phyloP scores from a whole-genome alignment of 2,329 filamentous ascomycete species.

The Alternaria brassicae region DNA sequence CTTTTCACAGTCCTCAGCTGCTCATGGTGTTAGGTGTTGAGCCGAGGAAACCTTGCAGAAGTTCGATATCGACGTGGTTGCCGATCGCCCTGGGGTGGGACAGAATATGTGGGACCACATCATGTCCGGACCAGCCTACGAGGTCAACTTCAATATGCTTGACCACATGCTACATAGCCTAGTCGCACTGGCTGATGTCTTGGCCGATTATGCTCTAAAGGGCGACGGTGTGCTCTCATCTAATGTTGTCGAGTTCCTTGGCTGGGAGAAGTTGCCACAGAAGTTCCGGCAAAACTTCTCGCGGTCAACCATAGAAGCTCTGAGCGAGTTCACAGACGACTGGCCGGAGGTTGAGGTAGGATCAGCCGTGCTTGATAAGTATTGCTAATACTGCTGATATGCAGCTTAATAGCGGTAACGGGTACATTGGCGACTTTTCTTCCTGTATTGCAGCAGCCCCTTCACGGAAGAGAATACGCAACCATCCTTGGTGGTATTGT shows the following conservation, averaged over 20 bases:
- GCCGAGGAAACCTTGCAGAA: slow-evolving; percentile 19
- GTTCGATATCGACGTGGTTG: slow-evolving; percentile 29
- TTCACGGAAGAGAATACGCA: no score
- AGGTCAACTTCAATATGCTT: slow-evolving; percentile 2
- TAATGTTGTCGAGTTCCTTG: not conserved
- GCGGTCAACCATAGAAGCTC: not conserved
- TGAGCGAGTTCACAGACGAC: not conserved
- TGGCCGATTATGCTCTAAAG: no score
- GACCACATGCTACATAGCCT: no score
- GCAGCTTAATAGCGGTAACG: no score
- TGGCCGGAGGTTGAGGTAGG: slow-evolving; percentile 1
- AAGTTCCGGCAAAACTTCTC: not conserved
- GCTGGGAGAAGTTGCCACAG: slow-evolving; percentile 1
- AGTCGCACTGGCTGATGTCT: no score
- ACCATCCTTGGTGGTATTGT: no score
- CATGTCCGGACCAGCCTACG: no score
- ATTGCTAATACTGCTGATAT: no score
- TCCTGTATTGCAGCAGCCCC: no score
- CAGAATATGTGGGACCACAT: slow-evolving; percentile 27
- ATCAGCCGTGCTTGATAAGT: no score
- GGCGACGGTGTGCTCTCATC: not conserved
- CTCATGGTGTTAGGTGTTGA: slow-evolving; percentile 49
- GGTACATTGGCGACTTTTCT: no score
- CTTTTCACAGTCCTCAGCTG: slow-evolving; percentile 39
- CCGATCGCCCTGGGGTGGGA: slow-evolving; percentile 32